Conservation (phyloP, 768 basidiomycete genomes). For the Neoboletus magnificus region DNA sequence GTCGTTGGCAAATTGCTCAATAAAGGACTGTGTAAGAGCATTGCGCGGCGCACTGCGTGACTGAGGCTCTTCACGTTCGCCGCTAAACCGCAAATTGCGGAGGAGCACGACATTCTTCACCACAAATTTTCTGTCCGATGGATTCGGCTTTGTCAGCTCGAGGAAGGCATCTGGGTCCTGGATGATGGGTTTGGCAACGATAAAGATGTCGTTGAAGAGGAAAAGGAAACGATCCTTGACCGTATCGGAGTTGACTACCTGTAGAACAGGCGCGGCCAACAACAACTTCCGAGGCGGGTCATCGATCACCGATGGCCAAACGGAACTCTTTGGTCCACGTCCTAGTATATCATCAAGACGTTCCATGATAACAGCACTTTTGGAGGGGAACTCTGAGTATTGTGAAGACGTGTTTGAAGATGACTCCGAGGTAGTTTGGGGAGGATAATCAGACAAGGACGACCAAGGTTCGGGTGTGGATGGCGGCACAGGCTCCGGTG, state of each 20-base stretch:
- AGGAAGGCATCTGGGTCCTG: slow-evolving; percentile 62
- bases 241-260: slow-evolving; percentile 90
- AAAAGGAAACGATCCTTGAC: slow-evolving; percentile 96
- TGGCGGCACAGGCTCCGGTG: slow-evolving; percentile 56
- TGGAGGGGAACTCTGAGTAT: slow-evolving; percentile 48
- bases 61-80: slow-evolving; percentile 64
- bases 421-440: slow-evolving; percentile 67
- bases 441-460: slow-evolving; percentile 68
- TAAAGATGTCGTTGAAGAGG: slow-evolving; percentile 93
- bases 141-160: slow-evolving; percentile 53
- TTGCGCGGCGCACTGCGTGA: slow-evolving; percentile 50
- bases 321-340: slow-evolving; percentile 53
- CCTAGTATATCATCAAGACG: slow-evolving; percentile 69
- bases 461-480: slow-evolving; percentile 78
- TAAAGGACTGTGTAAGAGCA: slow-evolving; percentile 66
- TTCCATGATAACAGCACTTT: slow-evolving; percentile 58
- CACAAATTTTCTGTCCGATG: slow-evolving; percentile 71
- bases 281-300: slow-evolving; percentile 85
- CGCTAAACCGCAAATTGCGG: slow-evolving; percentile 60
- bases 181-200: slow-evolving; percentile 87
- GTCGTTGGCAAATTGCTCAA: slow-evolving; percentile 75
- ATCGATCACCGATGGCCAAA: slow-evolving; percentile 68
- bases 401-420: slow-evolving; percentile 73
- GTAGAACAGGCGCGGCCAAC: slow-evolving; percentile 81
- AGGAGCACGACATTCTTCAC: slow-evolving; percentile 89